Evolutionary conservation across 2,329 filamentous ascomycete genomes (phyloP).

Genomic region (Claviceps capensis): DNA sequence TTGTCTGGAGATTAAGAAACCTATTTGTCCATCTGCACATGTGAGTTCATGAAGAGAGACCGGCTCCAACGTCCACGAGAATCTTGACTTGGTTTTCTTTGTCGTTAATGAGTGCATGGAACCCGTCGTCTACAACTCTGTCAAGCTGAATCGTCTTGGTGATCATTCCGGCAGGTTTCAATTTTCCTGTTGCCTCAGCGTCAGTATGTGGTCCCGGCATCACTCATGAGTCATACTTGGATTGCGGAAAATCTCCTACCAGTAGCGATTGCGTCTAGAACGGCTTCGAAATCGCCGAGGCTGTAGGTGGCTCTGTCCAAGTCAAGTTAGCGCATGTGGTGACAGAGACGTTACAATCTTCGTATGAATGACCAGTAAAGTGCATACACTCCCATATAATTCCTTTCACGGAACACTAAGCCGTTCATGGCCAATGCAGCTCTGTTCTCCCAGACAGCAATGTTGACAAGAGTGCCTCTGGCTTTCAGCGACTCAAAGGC

Average conservation of each 20-base stretch:
- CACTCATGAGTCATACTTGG: no score
- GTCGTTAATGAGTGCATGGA: slow-evolving; percentile 41
- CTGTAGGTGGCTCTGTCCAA: slow-evolving; percentile 22
- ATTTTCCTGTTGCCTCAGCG: slow-evolving; percentile 20
- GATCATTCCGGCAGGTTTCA: slow-evolving; percentile 45
- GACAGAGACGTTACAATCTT: neutral
- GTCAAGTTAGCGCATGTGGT: slow-evolving; percentile 27
- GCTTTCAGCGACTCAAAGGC: slow-evolving; percentile 35
- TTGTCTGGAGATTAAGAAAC: neutral
- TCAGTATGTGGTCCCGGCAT: neutral
- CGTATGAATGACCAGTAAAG: neutral
- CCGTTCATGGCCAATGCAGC: slow-evolving; percentile 10
- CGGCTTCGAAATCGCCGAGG: slow-evolving; percentile 36
- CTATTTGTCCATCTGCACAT: neutral
- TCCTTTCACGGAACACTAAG: slow-evolving; percentile 11
- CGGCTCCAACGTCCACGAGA: slow-evolving; percentile 30
- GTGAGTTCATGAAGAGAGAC: neutral
- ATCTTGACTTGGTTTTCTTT: slow-evolving; percentile 52
- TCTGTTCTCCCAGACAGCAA: slow-evolving; percentile 49
- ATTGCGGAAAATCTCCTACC: slow-evolving; percentile 2
- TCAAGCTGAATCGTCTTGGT: slow-evolving; percentile 43
- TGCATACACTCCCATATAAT: slow-evolving; percentile 12
- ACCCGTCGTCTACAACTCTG: slow-evolving; percentile 41
- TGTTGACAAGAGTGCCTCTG: slow-evolving; percentile 45
- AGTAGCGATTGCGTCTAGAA: slow-evolving; percentile 34